Percentiles rank a stretch among this genome's conserved stretches.
phyloP scores from a whole-genome alignment of 768 basidiomycete species.

The Naganishia vaughanmartiniae region DNA sequence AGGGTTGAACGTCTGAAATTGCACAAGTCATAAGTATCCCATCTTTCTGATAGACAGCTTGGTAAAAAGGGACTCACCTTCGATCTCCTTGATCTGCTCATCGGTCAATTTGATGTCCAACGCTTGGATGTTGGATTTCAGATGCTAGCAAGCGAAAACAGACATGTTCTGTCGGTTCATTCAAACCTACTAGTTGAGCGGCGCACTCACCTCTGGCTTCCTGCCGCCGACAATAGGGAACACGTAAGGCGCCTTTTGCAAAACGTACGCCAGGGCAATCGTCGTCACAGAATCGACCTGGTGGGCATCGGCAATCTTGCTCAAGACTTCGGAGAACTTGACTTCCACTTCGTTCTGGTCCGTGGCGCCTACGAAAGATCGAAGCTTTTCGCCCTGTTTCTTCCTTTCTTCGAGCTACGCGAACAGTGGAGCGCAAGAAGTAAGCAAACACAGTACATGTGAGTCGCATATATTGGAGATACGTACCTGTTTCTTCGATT shows the following conservation, averaged over 20 bases:
- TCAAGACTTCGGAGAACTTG: conserved; percentile 32
- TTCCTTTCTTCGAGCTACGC: conserved; percentile 9
- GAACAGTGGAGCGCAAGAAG: neutral
- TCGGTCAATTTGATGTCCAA: conserved; percentile 39
- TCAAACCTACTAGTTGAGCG: no score
- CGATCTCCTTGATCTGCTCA: conserved; percentile 37
- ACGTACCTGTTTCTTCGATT: conserved; percentile 29
- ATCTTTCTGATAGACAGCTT: no score
- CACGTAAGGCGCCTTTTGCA: conserved; percentile 39
- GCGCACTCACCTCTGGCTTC: conserved; percentile 9
- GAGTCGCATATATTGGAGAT: neutral
- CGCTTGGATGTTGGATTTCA: conserved; percentile 38
- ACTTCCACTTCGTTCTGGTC: conserved; percentile 30
- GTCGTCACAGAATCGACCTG: conserved; percentile 25
- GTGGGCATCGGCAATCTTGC: conserved; percentile 33
- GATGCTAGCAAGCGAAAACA: conserved; percentile 28
- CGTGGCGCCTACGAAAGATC: neutral
- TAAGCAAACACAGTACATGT: neutral
- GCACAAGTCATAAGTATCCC: no score
- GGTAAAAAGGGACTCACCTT: neutral
- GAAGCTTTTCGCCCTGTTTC: conserved; percentile 14
- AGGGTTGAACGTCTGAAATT: conserved; percentile 4
- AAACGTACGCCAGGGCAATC: conserved; percentile 44
- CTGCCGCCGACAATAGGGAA: conserved; percentile 39
- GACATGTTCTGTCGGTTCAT: neutral